phyloP scores from a whole-genome alignment of 768 basidiomycete genomes.

The Piloderma croceum region DNA sequence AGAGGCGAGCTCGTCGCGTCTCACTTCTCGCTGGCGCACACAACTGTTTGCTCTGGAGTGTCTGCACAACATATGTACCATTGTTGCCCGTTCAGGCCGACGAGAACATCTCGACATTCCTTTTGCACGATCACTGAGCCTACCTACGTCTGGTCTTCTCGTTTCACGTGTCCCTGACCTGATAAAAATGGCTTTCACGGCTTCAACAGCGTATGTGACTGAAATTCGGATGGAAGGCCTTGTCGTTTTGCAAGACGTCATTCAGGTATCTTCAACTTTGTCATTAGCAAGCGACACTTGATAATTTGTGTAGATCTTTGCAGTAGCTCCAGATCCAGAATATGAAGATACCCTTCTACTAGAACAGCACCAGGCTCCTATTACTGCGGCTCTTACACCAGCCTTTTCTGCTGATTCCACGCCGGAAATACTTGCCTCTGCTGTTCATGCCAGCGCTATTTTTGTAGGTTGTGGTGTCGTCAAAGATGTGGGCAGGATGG shows the following conservation, averaged over 20 bases:
- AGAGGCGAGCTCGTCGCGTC: slow-evolving; percentile 33
- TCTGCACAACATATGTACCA: slow-evolving; percentile 79
- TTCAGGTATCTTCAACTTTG: slow-evolving; percentile 56
- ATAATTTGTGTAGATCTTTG: slow-evolving; percentile 62
- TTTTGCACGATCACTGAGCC: slow-evolving; percentile 56
- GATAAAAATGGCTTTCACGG: slow-evolving; percentile 97
- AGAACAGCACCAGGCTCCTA: slow-evolving; percentile 97
- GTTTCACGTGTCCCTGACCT: slow-evolving; percentile 86
- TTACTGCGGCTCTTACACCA: slow-evolving; percentile 94
- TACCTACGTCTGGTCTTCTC: slow-evolving; percentile 58
- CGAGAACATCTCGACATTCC: slow-evolving; percentile 80
- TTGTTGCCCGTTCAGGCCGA: slow-evolving; percentile 66
- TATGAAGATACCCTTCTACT: slow-evolving; percentile 86
- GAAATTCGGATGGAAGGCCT: slow-evolving; percentile 92
- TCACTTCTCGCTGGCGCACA: slow-evolving; percentile 89
- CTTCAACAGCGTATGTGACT: slow-evolving; percentile 92
- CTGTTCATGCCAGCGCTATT: slow-evolving; percentile 88
- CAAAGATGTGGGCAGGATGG: slow-evolving; percentile 87
- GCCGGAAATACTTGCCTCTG: slow-evolving; percentile 90
- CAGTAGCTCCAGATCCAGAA: slow-evolving; percentile 82
- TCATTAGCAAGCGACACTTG: not conserved
- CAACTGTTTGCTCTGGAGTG: slow-evolving; percentile 93
- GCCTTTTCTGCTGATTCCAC: slow-evolving; percentile 94
- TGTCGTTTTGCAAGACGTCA: slow-evolving; percentile 84
- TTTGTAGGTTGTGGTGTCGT: slow-evolving; percentile 95